phyloP scores from a whole-genome alignment of 331 rosid species.

The Spiraea crenata region DNA sequence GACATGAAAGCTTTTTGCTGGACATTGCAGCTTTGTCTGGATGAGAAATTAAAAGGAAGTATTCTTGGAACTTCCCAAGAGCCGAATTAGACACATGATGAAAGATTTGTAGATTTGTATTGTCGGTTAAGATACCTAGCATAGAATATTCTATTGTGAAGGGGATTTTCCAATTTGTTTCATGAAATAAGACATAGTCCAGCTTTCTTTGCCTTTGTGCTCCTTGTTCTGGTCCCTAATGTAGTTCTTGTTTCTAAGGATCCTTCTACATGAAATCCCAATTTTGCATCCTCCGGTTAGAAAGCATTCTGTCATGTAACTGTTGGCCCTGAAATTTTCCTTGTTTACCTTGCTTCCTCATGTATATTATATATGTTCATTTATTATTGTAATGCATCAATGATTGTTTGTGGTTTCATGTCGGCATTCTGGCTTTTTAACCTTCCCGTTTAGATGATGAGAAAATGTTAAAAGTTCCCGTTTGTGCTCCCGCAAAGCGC shows the following conservation, averaged over 20 bases:
- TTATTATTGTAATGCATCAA: neutral
- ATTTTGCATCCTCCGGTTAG: neutral
- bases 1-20: constrained; percentile 42
- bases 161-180: constrained; percentile 27
- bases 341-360: neutral
- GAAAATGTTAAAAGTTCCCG: no score
- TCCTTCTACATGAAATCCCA: constrained; percentile 8
- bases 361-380: neutral
- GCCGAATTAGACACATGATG: constrained; percentile 42
- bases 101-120: constrained; percentile 66
- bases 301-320: neutral
- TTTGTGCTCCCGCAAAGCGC: no score
- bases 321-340: neutral
- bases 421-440: neutral
- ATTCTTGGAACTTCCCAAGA: constrained; percentile 16
- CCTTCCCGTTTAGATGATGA: no score
- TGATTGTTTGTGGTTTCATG: neutral
- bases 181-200: constrained; percentile 31
- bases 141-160: constrained; percentile 48
- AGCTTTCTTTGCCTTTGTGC: neutral
- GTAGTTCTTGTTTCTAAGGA: neutral
- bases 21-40: constrained; percentile 35
- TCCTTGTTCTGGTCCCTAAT: neutral
- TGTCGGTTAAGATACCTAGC: constrained; percentile 48
- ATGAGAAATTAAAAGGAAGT: constrained; percentile 25